Base-by-base conservation (phyloP, 352 stramenopile genomes). In the Globisporangium cystogenes region DNA sequence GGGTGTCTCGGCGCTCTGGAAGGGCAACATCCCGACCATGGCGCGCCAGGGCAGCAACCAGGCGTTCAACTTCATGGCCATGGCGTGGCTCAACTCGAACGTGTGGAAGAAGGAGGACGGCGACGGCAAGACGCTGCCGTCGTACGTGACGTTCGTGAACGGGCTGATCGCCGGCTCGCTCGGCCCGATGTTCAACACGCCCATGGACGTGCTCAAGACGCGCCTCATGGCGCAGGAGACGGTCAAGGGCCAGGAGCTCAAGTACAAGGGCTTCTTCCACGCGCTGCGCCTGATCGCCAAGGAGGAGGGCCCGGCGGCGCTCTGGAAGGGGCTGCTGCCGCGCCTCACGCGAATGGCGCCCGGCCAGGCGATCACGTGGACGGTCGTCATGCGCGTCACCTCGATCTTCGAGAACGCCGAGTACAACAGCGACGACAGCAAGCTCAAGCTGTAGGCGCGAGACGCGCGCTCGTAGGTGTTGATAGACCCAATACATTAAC, bases 61-160 rank as follows among this genome's bases (percentile, higher is more conserved):
- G 70, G 96, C 95, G 7, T 97, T 98, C 57, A 99, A 99, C 77
- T 99, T 99, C 66, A 98, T 97, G 59, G 88, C 76, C 11, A 98
- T 94, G 50, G 82, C 81, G 15, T 93, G 82, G 79, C 65, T 96
- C 18, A 92, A 99, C 76, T 90, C 96, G 65, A 68, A 90, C 57
- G 84, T 98, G 66, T 98, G 88, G 81, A 78, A 92, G 49, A 95
- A 95, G 68, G 70, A 93, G 60, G 82, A 95, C 49, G 90, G 82
- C 23, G 87, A 95, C 55, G 86, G 84, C 60, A 93, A 94, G 62
- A 90, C 86, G 49, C 76, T 99, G 58, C 79, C 88, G 44, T 83
- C 84, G 49, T 98, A 96, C 77, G 87, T 97, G 51, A 96, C 90
- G 47, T 89, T 99, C 59, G 65, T 98, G 49, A 96, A 98, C 63